Evolutionary conservation across 169 alveolate species (phyloP).

Genomic region (Cryptosporidium bovis): DNA sequence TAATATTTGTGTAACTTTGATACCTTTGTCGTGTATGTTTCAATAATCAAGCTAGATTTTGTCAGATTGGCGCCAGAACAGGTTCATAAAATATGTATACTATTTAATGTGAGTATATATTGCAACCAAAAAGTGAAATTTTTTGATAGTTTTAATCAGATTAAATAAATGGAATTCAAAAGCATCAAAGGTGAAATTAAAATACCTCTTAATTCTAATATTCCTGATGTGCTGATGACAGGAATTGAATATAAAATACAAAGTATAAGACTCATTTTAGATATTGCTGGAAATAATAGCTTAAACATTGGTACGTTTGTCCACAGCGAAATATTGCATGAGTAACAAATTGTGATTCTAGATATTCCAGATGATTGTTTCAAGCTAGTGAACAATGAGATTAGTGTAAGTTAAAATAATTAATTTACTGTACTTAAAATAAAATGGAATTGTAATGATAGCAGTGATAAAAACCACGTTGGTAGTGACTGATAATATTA

Average conservation of each 20-base stretch:
- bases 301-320: slow-evolving; percentile 37
- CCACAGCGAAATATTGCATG: background rate
- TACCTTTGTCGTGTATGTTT: no score
- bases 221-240: background rate
- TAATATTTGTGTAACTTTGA: no score
- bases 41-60: background rate
- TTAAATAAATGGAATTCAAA: slow-evolving; percentile 18
- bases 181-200: background rate
- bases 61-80: background rate
- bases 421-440: background rate
- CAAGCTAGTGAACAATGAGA: background rate
- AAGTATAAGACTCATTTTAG: slow-evolving; percentile 16
- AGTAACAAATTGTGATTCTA: background rate
- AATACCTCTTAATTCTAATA: background rate
- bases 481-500: no score
- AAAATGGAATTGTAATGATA: no score
- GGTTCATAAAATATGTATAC: no score
- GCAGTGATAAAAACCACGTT: no score
- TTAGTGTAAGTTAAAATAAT: slow-evolving; percentile 40
- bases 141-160: no score
- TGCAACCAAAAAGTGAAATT: no score
- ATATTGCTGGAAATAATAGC: slow-evolving; percentile 27
- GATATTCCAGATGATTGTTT: slow-evolving; percentile 39
- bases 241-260: background rate
- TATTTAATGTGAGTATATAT: no score